A percentile compares a stretch with the other conserved stretches of the same genome.
phyloP scores from a whole-genome alignment of 495 filamentous ascomycete genomes.

The Penicillium desertorum region DNA sequence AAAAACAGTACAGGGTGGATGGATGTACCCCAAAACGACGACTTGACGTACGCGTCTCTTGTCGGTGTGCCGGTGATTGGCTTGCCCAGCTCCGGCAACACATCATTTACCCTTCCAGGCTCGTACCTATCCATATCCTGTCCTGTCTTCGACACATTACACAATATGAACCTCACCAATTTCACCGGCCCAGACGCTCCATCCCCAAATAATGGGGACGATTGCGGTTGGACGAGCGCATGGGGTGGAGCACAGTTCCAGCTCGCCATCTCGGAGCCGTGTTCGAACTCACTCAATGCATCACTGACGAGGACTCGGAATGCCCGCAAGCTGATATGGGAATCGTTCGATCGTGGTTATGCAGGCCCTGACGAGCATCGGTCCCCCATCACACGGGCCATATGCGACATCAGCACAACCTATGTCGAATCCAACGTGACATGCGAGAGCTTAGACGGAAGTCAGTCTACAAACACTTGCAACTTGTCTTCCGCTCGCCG shows the following conservation, averaged over 20 bases:
- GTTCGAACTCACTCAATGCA: neutral
- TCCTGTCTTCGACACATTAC: neutral
- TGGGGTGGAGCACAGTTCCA: neutral
- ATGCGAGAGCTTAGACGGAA: neutral
- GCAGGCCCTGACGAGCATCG: neutral
- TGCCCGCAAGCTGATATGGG: slow-evolving; percentile 3
- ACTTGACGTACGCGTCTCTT: slow-evolving; percentile 5
- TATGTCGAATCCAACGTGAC: slow-evolving; percentile 2
- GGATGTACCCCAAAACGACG: neutral
- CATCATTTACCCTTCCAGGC: slow-evolving; percentile 4
- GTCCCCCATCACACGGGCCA: neutral
- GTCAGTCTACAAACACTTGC: neutral
- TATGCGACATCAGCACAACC: slow-evolving; percentile 2
- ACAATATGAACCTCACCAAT: neutral
- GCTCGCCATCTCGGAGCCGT: neutral
- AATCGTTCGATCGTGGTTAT: neutral
- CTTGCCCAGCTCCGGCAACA: neutral
- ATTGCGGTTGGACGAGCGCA: neutral
- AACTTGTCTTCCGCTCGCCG: slow-evolving; percentile 1
- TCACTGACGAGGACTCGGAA: neutral
- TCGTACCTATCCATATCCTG: neutral
- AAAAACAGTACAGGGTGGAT: neutral
- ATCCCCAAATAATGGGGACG: neutral
- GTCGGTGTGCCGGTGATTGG: neutral
- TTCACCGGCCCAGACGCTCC: neutral